These are phyloP conservation scores for Paxillus rubicundulus DNA, from an alignment of 768 basidiomycete species.

Conservation along the genomic window DNA sequence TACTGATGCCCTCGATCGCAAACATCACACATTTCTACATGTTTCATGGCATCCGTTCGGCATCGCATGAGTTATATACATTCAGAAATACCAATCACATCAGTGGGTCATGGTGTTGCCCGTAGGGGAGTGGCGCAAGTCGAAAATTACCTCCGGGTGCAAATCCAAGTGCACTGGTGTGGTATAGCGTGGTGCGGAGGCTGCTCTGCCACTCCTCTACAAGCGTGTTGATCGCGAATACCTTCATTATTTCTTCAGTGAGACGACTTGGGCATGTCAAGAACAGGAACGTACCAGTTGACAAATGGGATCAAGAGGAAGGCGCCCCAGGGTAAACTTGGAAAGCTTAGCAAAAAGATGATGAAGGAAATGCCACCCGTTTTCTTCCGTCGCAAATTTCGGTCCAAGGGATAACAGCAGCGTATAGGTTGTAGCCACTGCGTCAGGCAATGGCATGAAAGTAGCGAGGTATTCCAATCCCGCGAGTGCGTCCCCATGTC, in stretches of 20 bases:
- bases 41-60: slow-evolving; percentile 3
- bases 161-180: not conserved
- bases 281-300: slow-evolving; percentile 12
- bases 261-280: not conserved
- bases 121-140: not conserved
- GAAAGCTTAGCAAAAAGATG: slow-evolving; percentile 8
- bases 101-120: slow-evolving; percentile 1
- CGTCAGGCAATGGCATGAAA: slow-evolving; percentile 17
- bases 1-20: too few species aligned
- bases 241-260: slow-evolving; percentile 10
- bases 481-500: slow-evolving; percentile 2
- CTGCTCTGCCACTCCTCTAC: slow-evolving; percentile 7
- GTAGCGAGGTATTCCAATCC: slow-evolving; percentile 10
- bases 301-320: slow-evolving; percentile 11
- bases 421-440: slow-evolving; percentile 12
- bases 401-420: slow-evolving; percentile 19
- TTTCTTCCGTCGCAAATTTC: slow-evolving; percentile 7
- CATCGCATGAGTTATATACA: not conserved
- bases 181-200: slow-evolving; percentile 5
- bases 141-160: not conserved
- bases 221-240: slow-evolving; percentile 10
- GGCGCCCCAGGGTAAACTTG: slow-evolving; percentile 1
- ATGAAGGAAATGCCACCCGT: slow-evolving; percentile 13
- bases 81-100: not conserved
- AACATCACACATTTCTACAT: too few species aligned